Evolutionary conservation across 345 rosid genomes (phyloP).

Genomic region (Acer campestre): DNA sequence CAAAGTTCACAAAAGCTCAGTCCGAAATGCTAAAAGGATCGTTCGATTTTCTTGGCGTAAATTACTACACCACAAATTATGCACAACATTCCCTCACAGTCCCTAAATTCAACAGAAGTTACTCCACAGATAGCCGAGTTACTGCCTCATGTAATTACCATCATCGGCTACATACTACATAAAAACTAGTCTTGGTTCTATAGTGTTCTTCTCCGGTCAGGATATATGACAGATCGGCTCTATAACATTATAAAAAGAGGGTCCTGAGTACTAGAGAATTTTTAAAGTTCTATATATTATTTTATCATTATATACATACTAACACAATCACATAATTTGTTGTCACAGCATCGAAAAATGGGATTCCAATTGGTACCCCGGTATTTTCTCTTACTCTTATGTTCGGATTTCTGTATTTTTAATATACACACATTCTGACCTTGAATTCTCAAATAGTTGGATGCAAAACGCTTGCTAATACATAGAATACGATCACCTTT

Average conservation of each 20-base stretch:
- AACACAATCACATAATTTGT: not conserved
- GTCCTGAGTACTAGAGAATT: too few relatives aligned
- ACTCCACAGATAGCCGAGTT: conserved; percentile 25
- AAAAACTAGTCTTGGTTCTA: too few relatives aligned
- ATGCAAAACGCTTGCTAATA: not conserved
- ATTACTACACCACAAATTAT: conserved; percentile 37
- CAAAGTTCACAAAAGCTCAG: not conserved
- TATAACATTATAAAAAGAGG: too few relatives aligned
- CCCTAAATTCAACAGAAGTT: conserved; percentile 5
- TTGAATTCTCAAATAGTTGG: not conserved
- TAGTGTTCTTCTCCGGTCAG: too few relatives aligned
- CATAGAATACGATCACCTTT: not conserved
- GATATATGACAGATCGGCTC: too few relatives aligned
- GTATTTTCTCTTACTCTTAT: not conserved
- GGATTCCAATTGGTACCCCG: conserved; percentile 24
- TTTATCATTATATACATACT: not conserved
- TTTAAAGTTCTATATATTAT: too few relatives aligned
- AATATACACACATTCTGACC: not conserved
- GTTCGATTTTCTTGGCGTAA: conserved; percentile 35
- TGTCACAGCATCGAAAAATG: not conserved
- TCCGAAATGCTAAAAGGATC: conserved; percentile 8
- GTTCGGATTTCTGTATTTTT: not conserved
- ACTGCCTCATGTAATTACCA: not conserved
- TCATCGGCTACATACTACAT: not conserved
- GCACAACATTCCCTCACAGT: conserved; percentile 4